Evolutionary conservation across 805 yeast species (phyloP), one percentile per base, ranked within the genome.

Genomic region (Kodamaea restingae): DNA sequence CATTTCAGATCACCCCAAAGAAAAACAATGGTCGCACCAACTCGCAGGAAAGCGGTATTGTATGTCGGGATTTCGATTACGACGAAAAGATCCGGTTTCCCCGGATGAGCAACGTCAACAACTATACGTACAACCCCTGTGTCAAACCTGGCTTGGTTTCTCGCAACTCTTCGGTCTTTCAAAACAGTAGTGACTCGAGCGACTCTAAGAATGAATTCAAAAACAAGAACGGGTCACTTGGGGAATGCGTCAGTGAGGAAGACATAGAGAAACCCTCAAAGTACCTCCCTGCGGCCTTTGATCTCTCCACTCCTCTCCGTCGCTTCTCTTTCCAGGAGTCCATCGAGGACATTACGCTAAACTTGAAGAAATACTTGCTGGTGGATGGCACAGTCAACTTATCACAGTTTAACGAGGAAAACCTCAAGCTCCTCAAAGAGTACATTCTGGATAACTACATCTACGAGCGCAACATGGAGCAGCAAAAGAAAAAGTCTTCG

Each of bases 21-120:
- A 39, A 34, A 27, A 29, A 39, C 12, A 21, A 21, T 8, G 17
- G 4, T 5, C n/a, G 39, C n/a, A 35, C 36, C 3, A 31, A 25
- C 25, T 31, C 40, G 2, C 40, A 30, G 40, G 35, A 37, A 18
- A 37, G 32, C 33, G 32, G 33, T 7, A 7, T 31, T 4, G 37
- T 40, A 7, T 40, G 32, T 18, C 38, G 35, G 7, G 50, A 46
- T 17, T 25, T 68, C 43, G 67, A 75, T 51, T 75, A 74, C 46
- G 76, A 75, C 46, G 78, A 75, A 43, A 75, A 73, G 48, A 76
- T 75, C 35, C 54, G 80, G 41, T 78, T 78, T 25, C 80, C 80
- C 8, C 52, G 78, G 36, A 71, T 74, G 75, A 62, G 69, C n/a
- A 63, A 46, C 46, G 49, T 53, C 38, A 54, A 51, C 32, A 55